Base-by-base conservation (phyloP, 2,329 filamentous ascomycete species). In the Calycina herbarum region DNA sequence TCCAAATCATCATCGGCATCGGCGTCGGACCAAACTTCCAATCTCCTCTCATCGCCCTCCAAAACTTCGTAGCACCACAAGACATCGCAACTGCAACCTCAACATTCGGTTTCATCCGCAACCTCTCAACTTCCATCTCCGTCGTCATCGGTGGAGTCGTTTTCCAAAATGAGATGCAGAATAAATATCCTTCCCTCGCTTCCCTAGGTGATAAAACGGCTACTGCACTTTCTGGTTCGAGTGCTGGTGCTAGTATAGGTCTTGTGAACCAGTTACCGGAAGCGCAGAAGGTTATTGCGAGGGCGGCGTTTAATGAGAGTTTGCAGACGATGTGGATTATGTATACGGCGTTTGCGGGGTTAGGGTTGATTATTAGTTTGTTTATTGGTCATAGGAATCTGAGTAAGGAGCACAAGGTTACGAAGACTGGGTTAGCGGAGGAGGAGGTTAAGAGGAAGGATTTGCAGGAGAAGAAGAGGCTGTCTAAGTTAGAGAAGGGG, bases 1-100 rank as follows among this genome's bases (percentile, higher is more conserved):
- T 82, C 76, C 86, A 89, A 73, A 83, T 89, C 65, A 78, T 90
- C 42, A 83, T 84, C 0, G 88, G 87, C 59, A 78, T 89, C 8
- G 88, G 88, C 13, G 80, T 89, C 5, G 89, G 89, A 0, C 87
- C 88, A 11, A 87, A 89, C 72, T 90, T 91, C 77, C 88, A 92
- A 73, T 80, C 84, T 1, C 88, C 89, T 2, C 81, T 92, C 11
- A 87, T 91, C 61, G 88, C 88, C 0, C 79, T 91, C 13, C 89
- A 91, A 74, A 85, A 85, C 33, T 83, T 85, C 56, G 82, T 90
- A 33, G 80, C 84, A 38, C 82, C 82, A 57, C 81, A 82, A 40
- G 88, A 91, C 69, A 88, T 89, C 57, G 89, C 86, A 20, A 84
- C 86, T 1, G 88, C 86, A 0, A 91, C 88, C 0, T 83, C 87